These are phyloP conservation scores for Vigna nakashimae DNA, from an alignment of 306 rosid species.

Conservation along the genomic window DNA sequence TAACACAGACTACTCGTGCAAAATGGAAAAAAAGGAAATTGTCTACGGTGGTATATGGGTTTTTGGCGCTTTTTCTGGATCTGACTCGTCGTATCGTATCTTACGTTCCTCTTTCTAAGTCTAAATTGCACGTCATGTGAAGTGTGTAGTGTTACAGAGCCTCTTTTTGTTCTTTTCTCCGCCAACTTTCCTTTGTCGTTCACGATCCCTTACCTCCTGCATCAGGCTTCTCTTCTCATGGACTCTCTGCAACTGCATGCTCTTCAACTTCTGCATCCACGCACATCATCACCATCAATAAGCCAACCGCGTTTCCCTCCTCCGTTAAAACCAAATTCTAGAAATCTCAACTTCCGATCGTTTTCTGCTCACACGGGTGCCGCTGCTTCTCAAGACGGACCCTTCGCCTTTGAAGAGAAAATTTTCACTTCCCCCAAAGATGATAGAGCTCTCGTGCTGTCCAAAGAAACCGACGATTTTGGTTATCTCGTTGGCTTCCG, in stretches of 20 bases:
- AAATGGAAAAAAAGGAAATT: neutral
- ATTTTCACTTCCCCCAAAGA: neutral
- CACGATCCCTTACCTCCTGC: slow-evolving; percentile 52
- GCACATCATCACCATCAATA: neutral
- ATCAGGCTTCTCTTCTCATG: slow-evolving; percentile 51
- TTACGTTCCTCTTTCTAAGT: slow-evolving; percentile 19
- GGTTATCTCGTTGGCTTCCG: slow-evolving; percentile 63
- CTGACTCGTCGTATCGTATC: slow-evolving; percentile 22
- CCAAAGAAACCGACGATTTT: slow-evolving; percentile 55
- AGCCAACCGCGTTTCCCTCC: slow-evolving; percentile 41
- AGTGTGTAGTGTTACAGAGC: neutral
- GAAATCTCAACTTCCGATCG: slow-evolving; percentile 44
- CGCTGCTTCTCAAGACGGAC: slow-evolving; percentile 43
- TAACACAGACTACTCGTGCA: too few species aligned
- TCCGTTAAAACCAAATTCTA: slow-evolving; percentile 30
- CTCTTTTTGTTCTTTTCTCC: slow-evolving; percentile 34
- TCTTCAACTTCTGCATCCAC: slow-evolving; percentile 35
- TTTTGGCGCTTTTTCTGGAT: slow-evolving; percentile 57
- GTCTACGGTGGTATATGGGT: neutral
- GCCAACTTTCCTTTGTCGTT: neutral
- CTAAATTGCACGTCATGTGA: slow-evolving; percentile 16
- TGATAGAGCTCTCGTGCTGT: slow-evolving; percentile 43
- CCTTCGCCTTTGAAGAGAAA: slow-evolving; percentile 44
- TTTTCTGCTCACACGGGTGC: slow-evolving; percentile 31
- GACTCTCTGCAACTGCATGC: slow-evolving; percentile 55